Evolutionary conservation across 805 yeast species (phyloP), one percentile per base, ranked within the genome.

Genomic region (Torulaspora franciscae): DNA sequence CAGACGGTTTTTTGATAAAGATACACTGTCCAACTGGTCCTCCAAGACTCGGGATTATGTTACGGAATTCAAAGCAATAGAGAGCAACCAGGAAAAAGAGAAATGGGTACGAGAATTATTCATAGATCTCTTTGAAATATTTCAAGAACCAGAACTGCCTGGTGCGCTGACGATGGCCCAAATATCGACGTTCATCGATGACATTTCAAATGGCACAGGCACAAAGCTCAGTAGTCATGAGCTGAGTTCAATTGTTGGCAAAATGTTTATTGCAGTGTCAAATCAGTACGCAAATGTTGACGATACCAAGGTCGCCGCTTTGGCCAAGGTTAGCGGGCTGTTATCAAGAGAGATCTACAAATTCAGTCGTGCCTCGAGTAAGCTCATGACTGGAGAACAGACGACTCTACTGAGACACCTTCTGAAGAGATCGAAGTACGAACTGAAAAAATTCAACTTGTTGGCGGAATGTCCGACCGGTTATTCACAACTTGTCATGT

Each of bases 401-500:
- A 45, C 61, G 11, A 40, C 37, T 2, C 40, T 52, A 1, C 45
- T 65, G 26, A 54, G 63, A 32, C 60, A 60, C 35, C 43, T 54
- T 3, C 48, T 64, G 34, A 59, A 55, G 30, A 58, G 52, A 46
- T 44, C 66, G 2, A 59, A 58, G 40, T 69, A 69, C 59, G 68
- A 80, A 43, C 70, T 70, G 51, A 63, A 61, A 56, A 78, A 81
- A 51, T 87, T 70, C 66, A 83, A 85, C 46, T 67, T 88, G 13
- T 55, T 86, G 6, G 77, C 80, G 40, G 96, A 90, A 61, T 84
- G 84, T 49, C 69, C 80, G 19, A 88, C 83, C 57, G 97, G 96
- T 0, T 89, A 78, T 63, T 64, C 95, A 9, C 81, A 79, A 52
- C 66, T 85, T 26, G 61, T 80, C 0, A 72, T 72, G 2, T 77